Conservation (phyloP, 495 filamentous ascomycete genomes). For the Aspergillus haitiensis region DNA sequence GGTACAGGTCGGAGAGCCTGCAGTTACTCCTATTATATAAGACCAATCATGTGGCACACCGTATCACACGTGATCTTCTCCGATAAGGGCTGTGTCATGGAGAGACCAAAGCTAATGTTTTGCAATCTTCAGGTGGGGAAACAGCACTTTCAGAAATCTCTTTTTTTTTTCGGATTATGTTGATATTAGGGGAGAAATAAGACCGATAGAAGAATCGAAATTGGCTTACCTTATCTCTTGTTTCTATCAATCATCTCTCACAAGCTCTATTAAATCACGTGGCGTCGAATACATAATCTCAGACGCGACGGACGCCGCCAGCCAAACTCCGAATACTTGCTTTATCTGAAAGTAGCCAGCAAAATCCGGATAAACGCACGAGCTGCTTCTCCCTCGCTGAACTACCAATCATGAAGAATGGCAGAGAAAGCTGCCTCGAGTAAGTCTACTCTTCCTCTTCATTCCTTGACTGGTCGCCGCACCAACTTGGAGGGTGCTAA, state of each 20-base stretch:
- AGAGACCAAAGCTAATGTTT: conserved; percentile 1
- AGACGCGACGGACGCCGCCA: too few relatives aligned
- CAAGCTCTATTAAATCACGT: too few relatives aligned
- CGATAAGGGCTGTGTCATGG: conserved; percentile 13
- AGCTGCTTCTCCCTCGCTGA: not conserved
- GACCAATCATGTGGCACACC: not conserved
- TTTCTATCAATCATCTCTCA: too few relatives aligned
- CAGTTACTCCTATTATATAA: too few relatives aligned
- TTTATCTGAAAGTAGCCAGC: too few relatives aligned
- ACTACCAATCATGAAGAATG: conserved; percentile 47
- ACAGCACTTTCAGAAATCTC: not conserved
- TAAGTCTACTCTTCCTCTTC: conserved; percentile 24
- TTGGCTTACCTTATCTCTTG: too few relatives aligned
- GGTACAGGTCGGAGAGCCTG: too few relatives aligned
- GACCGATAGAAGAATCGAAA: too few relatives aligned
- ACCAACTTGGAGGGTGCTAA: conserved; percentile 9
- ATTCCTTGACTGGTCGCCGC: not conserved
- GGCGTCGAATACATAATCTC: too few relatives aligned
- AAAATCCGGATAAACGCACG: not conserved
- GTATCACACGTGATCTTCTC: not conserved
- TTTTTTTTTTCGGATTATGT: too few relatives aligned
- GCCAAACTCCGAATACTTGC: not conserved
- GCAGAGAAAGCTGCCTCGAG: conserved; percentile 38
- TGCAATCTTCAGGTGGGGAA: not conserved
- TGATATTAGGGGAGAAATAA: too few relatives aligned